Conservation (phyloP, 73 alveolate species). For the Blepharisma stoltei region DNA sequence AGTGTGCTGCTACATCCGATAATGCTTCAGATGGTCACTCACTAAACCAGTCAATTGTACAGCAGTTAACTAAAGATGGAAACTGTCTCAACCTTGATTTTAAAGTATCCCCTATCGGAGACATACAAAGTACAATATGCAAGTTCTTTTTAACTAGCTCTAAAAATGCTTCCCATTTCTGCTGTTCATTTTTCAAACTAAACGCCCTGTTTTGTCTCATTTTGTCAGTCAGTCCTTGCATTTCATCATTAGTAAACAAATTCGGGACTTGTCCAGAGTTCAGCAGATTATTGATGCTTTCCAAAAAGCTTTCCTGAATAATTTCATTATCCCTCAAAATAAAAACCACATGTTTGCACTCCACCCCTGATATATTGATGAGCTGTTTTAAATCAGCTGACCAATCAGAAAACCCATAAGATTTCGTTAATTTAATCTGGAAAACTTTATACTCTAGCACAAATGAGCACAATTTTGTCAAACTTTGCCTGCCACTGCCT, state of each 20-base stretch:
- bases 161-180: constrained; percentile 79
- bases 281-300: constrained; percentile 81
- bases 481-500: constrained; percentile 80
- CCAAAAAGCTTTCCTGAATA: constrained; percentile 79
- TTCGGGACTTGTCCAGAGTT: constrained; percentile 94
- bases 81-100: constrained; percentile 86
- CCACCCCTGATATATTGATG: constrained; percentile 71
- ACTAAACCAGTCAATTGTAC: constrained; percentile 90
- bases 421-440: constrained; percentile 80
- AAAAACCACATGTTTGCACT: constrained; percentile 75
- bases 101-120: constrained; percentile 88
- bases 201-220: constrained; percentile 78
- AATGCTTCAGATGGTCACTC: constrained; percentile 94
- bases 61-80: constrained; percentile 98
- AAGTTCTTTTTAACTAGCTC: constrained; percentile 76
- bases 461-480: constrained; percentile 78
- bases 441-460: constrained; percentile 74
- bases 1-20: constrained; percentile 59
- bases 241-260: constrained; percentile 84
- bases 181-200: constrained; percentile 65
- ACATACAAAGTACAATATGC: constrained; percentile 79
- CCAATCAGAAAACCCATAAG: constrained; percentile 80
- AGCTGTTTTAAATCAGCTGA: constrained; percentile 78
- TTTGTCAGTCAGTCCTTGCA: constrained; percentile 71
- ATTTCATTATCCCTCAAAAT: constrained; percentile 78